Evolutionary conservation across 2,329 filamentous ascomycete genomes (phyloP), one percentile per base, ranked within the genome.

Genomic region (Ophiostoma pallidulum): DNA sequence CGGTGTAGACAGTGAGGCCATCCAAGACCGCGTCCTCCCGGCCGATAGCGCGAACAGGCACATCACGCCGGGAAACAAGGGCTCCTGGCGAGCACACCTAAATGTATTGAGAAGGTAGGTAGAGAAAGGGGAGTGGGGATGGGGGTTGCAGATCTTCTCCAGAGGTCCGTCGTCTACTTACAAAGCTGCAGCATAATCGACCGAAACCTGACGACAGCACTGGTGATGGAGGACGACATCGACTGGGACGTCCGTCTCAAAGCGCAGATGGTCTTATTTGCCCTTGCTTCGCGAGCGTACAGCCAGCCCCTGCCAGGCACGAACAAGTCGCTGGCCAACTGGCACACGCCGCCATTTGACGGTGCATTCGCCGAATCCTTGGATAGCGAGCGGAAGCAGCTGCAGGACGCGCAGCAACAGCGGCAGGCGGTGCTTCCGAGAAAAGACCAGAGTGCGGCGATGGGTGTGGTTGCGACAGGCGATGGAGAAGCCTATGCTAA

Each of bases 231-330:
- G 55, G 75, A 78, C 54, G 75, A 78, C 48, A 66, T 69, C 18
- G 75, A 79, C 59, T 79, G 75, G 75, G 75, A 78, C 48, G 59
- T 77, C 12, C 62, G 66, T 0, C 57, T 78, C 20, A 71, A 71
- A 28, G 44, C 59, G 0, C 75, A 79, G 54, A 64, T 78, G 14
- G 62, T 56, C 24, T 52, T 61, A 39, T 67, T 71, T 32, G 65
- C 69, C 1, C 53, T 56, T 16, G 65, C 66, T 0, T 59, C 62
- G 4, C 60, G 58, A 13, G 60, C 60, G 0, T 64, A 66, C 24
- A 60, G 57, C 3, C 64, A 67, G 44, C 63, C 65, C 38, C 58
- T 50, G 19, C n/a, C 5, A 19, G 41, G 31, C 19, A 10, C 44
- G 8, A 37, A 44, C 33, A 19, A 16, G 26, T 22, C 48, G 4